Evolutionary conservation across 2,329 filamentous ascomycete genomes (phyloP), one percentile per base, ranked within the genome.

Genomic region (Aspergillus versicolor): DNA sequence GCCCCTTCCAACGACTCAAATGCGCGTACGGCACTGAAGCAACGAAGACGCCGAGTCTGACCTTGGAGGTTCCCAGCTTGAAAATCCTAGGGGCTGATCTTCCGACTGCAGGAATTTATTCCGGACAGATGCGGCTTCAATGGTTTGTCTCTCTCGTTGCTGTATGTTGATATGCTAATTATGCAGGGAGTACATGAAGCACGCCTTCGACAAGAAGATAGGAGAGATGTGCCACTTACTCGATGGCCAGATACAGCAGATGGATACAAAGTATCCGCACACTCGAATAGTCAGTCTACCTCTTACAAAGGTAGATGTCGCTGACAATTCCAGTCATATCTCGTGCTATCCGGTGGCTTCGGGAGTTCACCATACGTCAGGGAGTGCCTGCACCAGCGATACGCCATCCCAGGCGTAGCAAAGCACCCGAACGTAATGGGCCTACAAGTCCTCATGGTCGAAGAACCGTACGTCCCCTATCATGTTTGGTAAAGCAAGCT

Each of bases 291-390:
- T 72, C 27, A 41, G 65, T 57, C 12, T 40, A 2, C 32, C 19
- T 21, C 9, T 1, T 5, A 12, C 11, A 17, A 4, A 4, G 4
- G 15, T 8, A 7, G 34, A 9, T 15, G 3, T 17, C 17, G 22
- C 55, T 61, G 7, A 62, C 49, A 17, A 13, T 34, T 13, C 9
- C 24, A 70, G 67, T 59, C 55, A 12, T 73, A 72, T 40, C 53
- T 72, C 3, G 63, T 73, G 15, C 60, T 73, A 5, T 74, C 71
- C 0, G 71, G 71, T 9, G 71, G 71, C 0, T 65, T 74, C 32
- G 70, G 69, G 1, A 70, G 70, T 47, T 73, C 70, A 2, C 63
- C 64, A 1, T 72, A 73, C 46, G 63, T 74, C 15, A 58, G 63
- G 24, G 52, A 66, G 15, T 56, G 66, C 9, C 59, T 74, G 3